Percentiles rank a stretch among this genome's conserved stretches.
Evolutionary conservation across 2,329 filamentous ascomycete species (phyloP).

Genomic region (Stylonectria norvegica): DNA sequence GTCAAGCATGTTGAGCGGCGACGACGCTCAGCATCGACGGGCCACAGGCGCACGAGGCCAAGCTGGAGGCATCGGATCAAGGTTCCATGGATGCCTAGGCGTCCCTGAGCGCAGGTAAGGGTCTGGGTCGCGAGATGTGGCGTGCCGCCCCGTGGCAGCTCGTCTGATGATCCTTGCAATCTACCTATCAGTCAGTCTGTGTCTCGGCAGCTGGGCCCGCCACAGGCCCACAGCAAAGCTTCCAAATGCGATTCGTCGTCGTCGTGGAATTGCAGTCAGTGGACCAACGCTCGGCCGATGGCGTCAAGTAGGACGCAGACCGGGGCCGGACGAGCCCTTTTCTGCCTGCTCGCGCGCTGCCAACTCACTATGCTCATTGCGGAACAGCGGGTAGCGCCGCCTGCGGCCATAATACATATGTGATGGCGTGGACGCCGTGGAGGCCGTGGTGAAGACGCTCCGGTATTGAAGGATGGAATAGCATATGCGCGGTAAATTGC

Average conservation of each 20-base stretch:
- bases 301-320: not conserved
- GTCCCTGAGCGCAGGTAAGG: slow-evolving; percentile 14
- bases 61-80: slow-evolving; percentile 24
- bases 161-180: slow-evolving; percentile 27
- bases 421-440: not conserved
- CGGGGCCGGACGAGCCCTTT: not conserved
- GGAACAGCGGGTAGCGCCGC: too few species aligned
- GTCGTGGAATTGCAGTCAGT: slow-evolving; percentile 1
- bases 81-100: too few species aligned
- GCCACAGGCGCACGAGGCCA: slow-evolving; percentile 19
- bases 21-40: not conserved
- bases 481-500: too few species aligned
- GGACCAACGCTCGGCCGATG: not conserved
- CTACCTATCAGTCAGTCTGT: slow-evolving; percentile 25
- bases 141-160: slow-evolving; percentile 24
- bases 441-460: not conserved
- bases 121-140: slow-evolving; percentile 26
- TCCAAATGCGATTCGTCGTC: slow-evolving; percentile 6
- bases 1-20: not conserved
- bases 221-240: slow-evolving; percentile 13
- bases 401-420: not conserved
- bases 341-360: not conserved
- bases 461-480: too few species aligned
- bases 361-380: too few species aligned
- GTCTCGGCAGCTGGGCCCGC: slow-evolving; percentile 17